Conservation (phyloP, 257 asterid species). For the Oldenlandia corymbosa region DNA sequence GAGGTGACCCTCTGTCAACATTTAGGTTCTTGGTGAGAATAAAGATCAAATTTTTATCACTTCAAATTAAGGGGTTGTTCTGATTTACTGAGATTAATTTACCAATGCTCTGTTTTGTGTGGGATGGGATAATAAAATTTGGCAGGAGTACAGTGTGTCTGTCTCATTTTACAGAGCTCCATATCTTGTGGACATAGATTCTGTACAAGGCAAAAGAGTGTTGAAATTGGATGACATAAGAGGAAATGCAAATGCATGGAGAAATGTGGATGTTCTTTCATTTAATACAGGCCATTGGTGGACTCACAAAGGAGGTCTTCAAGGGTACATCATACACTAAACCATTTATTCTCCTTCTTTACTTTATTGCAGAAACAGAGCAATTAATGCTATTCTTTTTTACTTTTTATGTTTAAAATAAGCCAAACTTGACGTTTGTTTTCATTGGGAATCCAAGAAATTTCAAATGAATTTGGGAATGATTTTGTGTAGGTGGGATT, state of each 20-base stretch:
- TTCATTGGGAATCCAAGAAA: not conserved
- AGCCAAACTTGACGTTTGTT: not conserved
- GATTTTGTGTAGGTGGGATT: constrained; percentile 72
- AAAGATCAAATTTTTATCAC: not conserved
- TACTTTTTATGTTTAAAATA: not conserved
- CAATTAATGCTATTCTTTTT: too few species aligned
- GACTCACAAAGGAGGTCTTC: constrained; percentile 75
- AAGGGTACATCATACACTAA: constrained; percentile 57
- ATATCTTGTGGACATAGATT: constrained; percentile 77
- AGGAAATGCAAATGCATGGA: constrained; percentile 79
- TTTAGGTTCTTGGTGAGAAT: constrained; percentile 60
- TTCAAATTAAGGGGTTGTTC: too few species aligned
- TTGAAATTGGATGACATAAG: constrained; percentile 73
- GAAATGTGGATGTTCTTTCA: constrained; percentile 64
- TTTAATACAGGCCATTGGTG: constrained; percentile 99
- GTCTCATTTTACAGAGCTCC: constrained; percentile 83
- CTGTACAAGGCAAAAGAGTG: constrained; percentile 65
- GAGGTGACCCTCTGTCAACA: constrained; percentile 71
- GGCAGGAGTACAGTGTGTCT: constrained; percentile 72
- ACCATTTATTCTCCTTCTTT: not conserved
- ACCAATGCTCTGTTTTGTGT: too few species aligned
- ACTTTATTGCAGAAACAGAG: too few species aligned
- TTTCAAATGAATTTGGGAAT: not conserved
- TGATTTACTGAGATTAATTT: not conserved
- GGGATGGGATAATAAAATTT: not conserved